These are phyloP conservation scores for Edaphochlamys debaryana DNA, from an alignment of 139 green algal genomes.

Conservation along the genomic window DNA sequence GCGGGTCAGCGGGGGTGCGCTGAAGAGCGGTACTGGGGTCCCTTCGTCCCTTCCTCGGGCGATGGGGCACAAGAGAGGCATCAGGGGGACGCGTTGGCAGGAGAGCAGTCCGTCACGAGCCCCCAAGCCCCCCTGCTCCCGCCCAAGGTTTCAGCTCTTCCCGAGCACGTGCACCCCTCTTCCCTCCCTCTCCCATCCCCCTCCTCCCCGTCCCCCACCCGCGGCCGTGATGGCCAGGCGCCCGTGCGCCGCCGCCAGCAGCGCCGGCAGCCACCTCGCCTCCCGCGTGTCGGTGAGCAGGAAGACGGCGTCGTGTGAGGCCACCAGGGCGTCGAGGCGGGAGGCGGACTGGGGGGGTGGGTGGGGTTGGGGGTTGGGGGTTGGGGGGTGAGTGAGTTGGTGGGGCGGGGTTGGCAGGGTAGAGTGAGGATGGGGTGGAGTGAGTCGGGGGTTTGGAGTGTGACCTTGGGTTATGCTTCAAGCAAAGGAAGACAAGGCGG, in stretches of 20 bases:
- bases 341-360: constrained; percentile 34
- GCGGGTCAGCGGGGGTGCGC: too few relatives aligned
- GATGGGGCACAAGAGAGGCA: too few relatives aligned
- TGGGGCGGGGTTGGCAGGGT: not conserved
- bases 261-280: constrained; percentile 90
- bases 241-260: constrained; percentile 75
- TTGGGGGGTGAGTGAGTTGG: not conserved
- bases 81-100: too few relatives aligned
- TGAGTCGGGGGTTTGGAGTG: not conserved
- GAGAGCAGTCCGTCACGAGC: too few relatives aligned
- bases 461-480: not conserved
- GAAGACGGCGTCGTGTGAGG: constrained; percentile 88
- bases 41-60: too few relatives aligned
- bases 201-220: too few relatives aligned
- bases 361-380: not conserved
- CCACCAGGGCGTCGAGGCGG: constrained; percentile 74
- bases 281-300: constrained; percentile 97
- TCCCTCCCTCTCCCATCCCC: too few relatives aligned
- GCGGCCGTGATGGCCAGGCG: constrained; percentile 90
- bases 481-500: not conserved
- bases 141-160: too few relatives aligned
- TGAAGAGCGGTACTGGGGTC: too few relatives aligned
- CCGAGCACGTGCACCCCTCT: too few relatives aligned
- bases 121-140: too few relatives aligned
- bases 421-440: not conserved